These are phyloP conservation scores for Suillus paluster DNA, from an alignment of 768 basidiomycete species.

Conservation along the genomic window DNA sequence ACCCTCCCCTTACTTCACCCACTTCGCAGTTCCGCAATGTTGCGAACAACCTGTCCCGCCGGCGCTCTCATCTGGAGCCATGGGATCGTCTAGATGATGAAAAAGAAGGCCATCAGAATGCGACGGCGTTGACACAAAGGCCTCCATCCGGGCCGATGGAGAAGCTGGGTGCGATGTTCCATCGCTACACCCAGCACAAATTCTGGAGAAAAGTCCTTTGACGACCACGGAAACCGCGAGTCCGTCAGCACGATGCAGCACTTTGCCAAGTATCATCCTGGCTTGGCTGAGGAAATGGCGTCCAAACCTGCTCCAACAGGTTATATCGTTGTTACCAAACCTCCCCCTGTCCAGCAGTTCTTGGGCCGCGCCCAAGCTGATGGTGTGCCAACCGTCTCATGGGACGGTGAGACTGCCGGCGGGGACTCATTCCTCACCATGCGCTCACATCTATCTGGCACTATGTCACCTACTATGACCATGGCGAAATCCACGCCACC, in stretches of 20 bases:
- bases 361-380: conserved; percentile 46
- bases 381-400: conserved; percentile 46
- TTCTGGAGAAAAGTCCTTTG: conserved; percentile 50
- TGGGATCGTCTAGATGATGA: conserved; percentile 65
- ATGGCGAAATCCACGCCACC: conserved; percentile 67
- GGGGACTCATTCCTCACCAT: conserved; percentile 56
- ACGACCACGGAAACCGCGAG: conserved; percentile 39
- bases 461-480: conserved; percentile 53
- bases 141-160: conserved; percentile 52
- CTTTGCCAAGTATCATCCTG: conserved; percentile 63
- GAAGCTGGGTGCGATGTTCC: conserved; percentile 66
- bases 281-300: conserved; percentile 57
- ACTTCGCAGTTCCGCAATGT: conserved; percentile 41
- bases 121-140: conserved; percentile 45
- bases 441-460: conserved; percentile 44
- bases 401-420: conserved; percentile 52
- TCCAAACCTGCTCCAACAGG: conserved; percentile 30
- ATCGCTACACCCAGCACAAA: conserved; percentile 57
- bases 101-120: conserved; percentile 49
- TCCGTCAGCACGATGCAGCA: conserved; percentile 39
- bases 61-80: conserved; percentile 46
- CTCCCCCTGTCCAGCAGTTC: conserved; percentile 47
- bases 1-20: conserved; percentile 19
- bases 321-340: conserved; percentile 26
- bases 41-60: conserved; percentile 48